Evolutionary conservation across 768 basidiomycete genomes (phyloP).

Genomic region (Lentinula edodes): DNA sequence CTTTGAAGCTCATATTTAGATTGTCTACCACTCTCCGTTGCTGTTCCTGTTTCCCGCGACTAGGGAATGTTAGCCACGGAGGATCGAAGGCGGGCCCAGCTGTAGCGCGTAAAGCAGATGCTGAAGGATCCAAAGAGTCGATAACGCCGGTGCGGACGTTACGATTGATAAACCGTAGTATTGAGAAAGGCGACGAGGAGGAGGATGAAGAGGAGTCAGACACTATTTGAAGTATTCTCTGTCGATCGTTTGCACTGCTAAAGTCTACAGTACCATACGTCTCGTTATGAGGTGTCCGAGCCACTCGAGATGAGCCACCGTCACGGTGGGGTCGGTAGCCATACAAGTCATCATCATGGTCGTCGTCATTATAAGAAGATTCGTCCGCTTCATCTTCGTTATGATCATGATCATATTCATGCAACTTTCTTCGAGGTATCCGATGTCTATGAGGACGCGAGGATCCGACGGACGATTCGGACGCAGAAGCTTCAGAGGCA

Average conservation of each 20-base stretch:
- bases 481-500: conserved; percentile 1
- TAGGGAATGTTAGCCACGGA: conserved; percentile 63
- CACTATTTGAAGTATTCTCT: conserved; percentile 16
- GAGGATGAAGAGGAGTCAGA: not conserved
- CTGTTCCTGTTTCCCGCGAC: conserved; percentile 62
- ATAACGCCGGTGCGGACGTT: conserved; percentile 1
- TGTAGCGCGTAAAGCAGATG: conserved; percentile 1
- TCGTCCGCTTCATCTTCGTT: conserved; percentile 2
- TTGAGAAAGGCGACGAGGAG: not conserved
- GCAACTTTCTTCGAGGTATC: not conserved
- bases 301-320: conserved; percentile 23
- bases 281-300: conserved; percentile 58
- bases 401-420: conserved; percentile 17
- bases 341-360: conserved; percentile 1
- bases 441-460: not conserved
- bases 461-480: not conserved
- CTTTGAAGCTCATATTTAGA: conserved; percentile 71
- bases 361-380: not conserved
- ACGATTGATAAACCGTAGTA: not conserved
- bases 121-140: not conserved
- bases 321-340: conserved; percentile 13
- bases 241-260: conserved; percentile 37
- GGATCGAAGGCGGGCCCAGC: conserved; percentile 17
- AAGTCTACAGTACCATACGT: conserved; percentile 54
- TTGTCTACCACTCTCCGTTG: conserved; percentile 63